Percentiles rank a stretch among this genome's conserved stretches.
Evolutionary conservation across 768 basidiomycete species (phyloP).

Genomic region (Vishniacozyma victoriae): DNA sequence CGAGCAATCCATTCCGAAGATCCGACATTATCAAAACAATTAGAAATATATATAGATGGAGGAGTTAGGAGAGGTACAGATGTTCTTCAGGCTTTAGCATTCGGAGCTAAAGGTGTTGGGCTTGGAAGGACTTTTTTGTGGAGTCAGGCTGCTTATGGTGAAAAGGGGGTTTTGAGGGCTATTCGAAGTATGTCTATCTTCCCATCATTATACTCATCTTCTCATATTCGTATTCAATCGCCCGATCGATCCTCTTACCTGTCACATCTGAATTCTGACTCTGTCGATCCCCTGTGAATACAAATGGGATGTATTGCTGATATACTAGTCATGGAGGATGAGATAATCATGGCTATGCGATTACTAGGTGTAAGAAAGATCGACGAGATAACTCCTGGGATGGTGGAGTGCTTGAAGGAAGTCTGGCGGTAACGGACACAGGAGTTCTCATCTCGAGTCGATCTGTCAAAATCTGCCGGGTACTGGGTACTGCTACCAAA

Average conservation of each 20-base stretch:
- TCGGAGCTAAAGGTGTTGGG: slow-evolving; percentile 51
- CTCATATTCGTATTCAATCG: background rate
- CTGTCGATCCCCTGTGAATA: background rate
- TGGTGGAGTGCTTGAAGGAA: slow-evolving; percentile 41
- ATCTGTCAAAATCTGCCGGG: no score
- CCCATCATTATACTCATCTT: no score
- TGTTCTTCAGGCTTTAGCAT: slow-evolving; percentile 77
- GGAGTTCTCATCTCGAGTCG: no score
- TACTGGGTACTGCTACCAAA: no score
- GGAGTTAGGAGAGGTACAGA: slow-evolving; percentile 76
- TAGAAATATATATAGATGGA: slow-evolving; percentile 77
- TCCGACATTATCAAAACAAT: slow-evolving; percentile 35
- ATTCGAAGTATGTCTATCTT: slow-evolving; percentile 45
- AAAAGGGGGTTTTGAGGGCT: slow-evolving; percentile 46
- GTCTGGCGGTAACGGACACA: slow-evolving; percentile 34
- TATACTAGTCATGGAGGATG: slow-evolving; percentile 38
- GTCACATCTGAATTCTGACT: background rate
- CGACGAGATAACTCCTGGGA: slow-evolving; percentile 33
- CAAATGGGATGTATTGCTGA: no score
- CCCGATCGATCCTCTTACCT: background rate
- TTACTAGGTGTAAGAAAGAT: slow-evolving; percentile 35
- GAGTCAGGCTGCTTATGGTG: slow-evolving; percentile 48
- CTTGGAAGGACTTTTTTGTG: slow-evolving; percentile 48
- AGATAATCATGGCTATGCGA: slow-evolving; percentile 44
- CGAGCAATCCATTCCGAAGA: slow-evolving; percentile 36